Evolutionary conservation across 2,329 filamentous ascomycete genomes (phyloP).

Genomic region (Chlorencoelia australis): DNA sequence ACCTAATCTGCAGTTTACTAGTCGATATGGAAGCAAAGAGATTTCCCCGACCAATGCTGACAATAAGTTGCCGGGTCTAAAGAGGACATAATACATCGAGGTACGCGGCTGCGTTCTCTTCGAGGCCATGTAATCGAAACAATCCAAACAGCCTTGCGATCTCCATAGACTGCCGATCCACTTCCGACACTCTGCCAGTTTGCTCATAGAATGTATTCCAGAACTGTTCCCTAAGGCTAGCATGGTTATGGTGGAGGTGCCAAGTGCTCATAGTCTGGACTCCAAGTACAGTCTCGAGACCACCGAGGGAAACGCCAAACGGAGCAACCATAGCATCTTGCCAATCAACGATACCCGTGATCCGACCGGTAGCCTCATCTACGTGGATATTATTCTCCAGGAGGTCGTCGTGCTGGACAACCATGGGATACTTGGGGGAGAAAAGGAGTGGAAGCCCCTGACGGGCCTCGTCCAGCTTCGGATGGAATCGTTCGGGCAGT

Average conservation of each 20-base stretch:
- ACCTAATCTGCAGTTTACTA: no score
- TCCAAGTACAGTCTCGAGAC: conserved; percentile 8
- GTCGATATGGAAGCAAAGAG: no score
- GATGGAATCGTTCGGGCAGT: conserved; percentile 4
- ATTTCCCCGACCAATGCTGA: no score
- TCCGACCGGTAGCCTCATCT: conserved; percentile 5
- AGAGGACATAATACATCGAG: neutral
- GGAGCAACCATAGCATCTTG: conserved; percentile 6
- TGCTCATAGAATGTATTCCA: conserved; percentile 6
- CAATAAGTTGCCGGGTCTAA: neutral
- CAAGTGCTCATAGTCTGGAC: conserved; percentile 6
- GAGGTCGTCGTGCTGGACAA: conserved; percentile 5
- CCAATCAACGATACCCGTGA: conserved; percentile 9
- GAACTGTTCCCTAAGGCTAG: conserved; percentile 5
- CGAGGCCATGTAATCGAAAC: conserved; percentile 4
- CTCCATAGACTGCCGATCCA: conserved; percentile 9
- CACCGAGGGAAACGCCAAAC: conserved; percentile 7
- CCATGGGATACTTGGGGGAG: conserved; percentile 4
- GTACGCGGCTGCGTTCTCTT: neutral
- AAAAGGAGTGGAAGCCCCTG: conserved; percentile 5
- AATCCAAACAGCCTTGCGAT: conserved; percentile 9
- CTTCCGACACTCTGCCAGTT: conserved; percentile 5
- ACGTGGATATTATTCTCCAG: conserved; percentile 6
- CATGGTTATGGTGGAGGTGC: conserved; percentile 9
- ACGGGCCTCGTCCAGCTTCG: conserved; percentile 3